Base-by-base conservation (phyloP, 495 filamentous ascomycete species). In the Penicillium manginii region DNA sequence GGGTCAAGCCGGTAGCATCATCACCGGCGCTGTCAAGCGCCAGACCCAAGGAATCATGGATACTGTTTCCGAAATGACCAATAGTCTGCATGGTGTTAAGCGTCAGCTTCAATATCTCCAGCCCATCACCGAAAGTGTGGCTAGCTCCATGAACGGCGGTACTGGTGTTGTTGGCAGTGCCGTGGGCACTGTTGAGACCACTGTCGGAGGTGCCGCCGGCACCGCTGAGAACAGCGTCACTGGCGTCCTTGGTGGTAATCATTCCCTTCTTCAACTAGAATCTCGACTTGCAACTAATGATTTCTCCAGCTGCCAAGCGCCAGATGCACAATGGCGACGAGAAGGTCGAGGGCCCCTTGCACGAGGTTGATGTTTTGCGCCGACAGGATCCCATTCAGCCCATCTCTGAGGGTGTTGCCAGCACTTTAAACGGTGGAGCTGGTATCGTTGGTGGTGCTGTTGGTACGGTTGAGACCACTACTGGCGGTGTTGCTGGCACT, bases 111-210 rank as follows among this genome's bases (percentile, higher is more conserved):
- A 31, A 3, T 56, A 31, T 22, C 26, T 47, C 10, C 17, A 45
- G 12, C 58, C 59, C 10, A 21, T 49, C 29, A 48, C 54, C 4
- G 35, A 64, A 15, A 43, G 55, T 10, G 50, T 59, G 5, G 49
- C 58, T 8, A 57, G 63, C 51, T 33, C 59, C 17, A 33, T 59
- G n/a, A 60, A 66, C 26, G 64, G 61, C n/a, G 53, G 47, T 6
- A 59, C 58, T 52, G 60, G 58, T 14, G 59, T 58, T 19, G 47
- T 37, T 8, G 60, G 60, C 3, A 53, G 63, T 40, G 60, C 58
- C 37, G 63, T 52, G 9, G 66, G 66, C 22, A 67, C 66, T 26
- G 63, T 14, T 7, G 66, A 64, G 43, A 66, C 52, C 50, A 63
- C 55, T 2, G 29, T 29, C 19, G 42, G 52, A 1, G 63, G 61